Base-by-base conservation (phyloP, 192 early-diverging fungal species). In the Podila epigama region DNA sequence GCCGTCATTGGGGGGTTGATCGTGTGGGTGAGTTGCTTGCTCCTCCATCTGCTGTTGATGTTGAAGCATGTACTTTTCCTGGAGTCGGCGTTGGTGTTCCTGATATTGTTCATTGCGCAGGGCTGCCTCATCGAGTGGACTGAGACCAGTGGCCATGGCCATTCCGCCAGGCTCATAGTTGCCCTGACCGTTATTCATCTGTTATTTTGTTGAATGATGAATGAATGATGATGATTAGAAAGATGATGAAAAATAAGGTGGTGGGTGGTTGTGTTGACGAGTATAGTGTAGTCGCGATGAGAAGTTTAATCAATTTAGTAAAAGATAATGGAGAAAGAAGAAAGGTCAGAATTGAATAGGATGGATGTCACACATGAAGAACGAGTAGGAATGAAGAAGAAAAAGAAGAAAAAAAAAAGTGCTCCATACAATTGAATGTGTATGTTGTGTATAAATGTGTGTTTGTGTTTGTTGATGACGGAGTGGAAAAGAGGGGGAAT, bases 141-240 rank as follows among this genome's bases (percentile, higher is more conserved):
- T 66, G 58, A 60, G 20, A 52, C 65, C 44, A 9, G 44, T 61
- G 16, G 66, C 60, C 66, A 68, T 77, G 53, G 73, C 66, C 73
- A 77, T 68, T 57, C 73, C 73, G 55, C 73, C 73, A 41, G 73
- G 73, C 73, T 77, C 73, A 52, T 58, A 68, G 66, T 77, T 77
- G 66, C 73, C 66, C 50, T 68, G 73, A 58, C 73, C 73, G 71
- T 75, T 75, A 59, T 59, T 77, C 73, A 68, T 77, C 51, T 54
- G 52, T 6, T n/a, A n/a, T n/a, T n/a, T n/a, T n/a, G n/a, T n/a
- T n/a, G n/a, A n/a, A n/a, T n/a, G n/a, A n/a, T n/a, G n/a, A n/a
- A n/a, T n/a, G n/a, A n/a, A n/a, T n/a, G n/a, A n/a, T n/a, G n/a
- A n/a, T n/a, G n/a, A n/a, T n/a, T n/a, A n/a, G n/a, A n/a, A n/a